Base-by-base conservation (phyloP, 2,329 filamentous ascomycete genomes). In the Fusarium sp. region DNA sequence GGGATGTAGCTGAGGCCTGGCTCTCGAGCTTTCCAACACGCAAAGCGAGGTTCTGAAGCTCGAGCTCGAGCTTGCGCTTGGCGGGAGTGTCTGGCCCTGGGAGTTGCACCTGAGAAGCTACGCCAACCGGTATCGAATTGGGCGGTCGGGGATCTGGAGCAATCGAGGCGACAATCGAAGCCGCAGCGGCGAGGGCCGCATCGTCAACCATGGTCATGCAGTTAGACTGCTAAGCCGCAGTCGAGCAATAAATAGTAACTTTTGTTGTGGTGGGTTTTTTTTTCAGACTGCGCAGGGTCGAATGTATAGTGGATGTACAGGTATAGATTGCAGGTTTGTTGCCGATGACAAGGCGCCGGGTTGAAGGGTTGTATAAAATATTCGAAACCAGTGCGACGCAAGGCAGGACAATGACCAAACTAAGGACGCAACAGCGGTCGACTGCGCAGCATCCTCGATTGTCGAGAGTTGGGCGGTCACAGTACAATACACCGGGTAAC, bases 11-110 rank as follows among this genome's bases (percentile, higher is more conserved):
- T 75, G 86, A 87, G 69, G 92, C 91, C 80, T 91, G 91, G 72
- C 88, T 88, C 83, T 98, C 94, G 72, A 98, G 88, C 69, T 90
- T 88, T 68, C 94, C 91, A 71, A 98, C 88, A 70, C 96, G 87
- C 64, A 89, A 82, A 61, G 90, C 87, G 67, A 98, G 87, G 56
- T 92, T 90, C 49, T 90, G 87, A 58, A 99, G 87, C 81, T 98
- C 95, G 62, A 86, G 85, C 81, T 98, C 94, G 63, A 98, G 87
- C 31, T 86, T 86, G 70, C 87, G 85, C 81, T 98, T 98, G 70
- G 91, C 91, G 35, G 88, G 80, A 42, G 87, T 91, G 60, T 93
- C 87, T 58, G 88, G 85, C 59, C 96, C 96, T 15, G 95, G 94
- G 23, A 98, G 85, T 66, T 85, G 86, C 75, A 95, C 84, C 69